Conservation (phyloP, 257 asterid species). For the Forsythia viridissima region DNA sequence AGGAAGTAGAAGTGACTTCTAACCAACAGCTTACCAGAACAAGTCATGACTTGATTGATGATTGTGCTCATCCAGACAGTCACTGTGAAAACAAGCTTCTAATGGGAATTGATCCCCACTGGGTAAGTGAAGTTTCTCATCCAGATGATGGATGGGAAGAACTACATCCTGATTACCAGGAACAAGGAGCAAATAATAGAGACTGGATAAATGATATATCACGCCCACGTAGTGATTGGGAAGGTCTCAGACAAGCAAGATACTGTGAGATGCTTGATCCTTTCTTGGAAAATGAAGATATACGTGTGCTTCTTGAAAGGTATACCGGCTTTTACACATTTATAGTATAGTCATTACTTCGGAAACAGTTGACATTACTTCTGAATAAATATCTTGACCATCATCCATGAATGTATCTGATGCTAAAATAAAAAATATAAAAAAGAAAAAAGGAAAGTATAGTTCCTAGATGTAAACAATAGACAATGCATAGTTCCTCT, state of each 20-base stretch:
- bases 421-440: not conserved
- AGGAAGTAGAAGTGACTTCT: slow-evolving; percentile 23
- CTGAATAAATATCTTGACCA: not conserved
- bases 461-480: not conserved
- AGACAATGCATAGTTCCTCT: not conserved
- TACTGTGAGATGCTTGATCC: slow-evolving; percentile 94
- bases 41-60: slow-evolving; percentile 25
- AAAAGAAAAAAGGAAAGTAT: too few relatives aligned
- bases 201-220: slow-evolving; percentile 83
- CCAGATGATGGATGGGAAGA: slow-evolving; percentile 58
- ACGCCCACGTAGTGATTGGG: slow-evolving; percentile 93
- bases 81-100: slow-evolving; percentile 33
- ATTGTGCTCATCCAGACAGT: slow-evolving; percentile 24
- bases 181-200: slow-evolving; percentile 30
- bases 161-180: slow-evolving; percentile 43
- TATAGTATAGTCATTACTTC: not conserved
- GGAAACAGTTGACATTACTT: not conserved
- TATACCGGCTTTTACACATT: slow-evolving; percentile 16
- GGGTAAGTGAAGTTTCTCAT: slow-evolving; percentile 52
- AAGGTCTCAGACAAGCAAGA: slow-evolving; percentile 80
- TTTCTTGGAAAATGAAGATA: slow-evolving; percentile 65
- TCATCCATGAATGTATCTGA: not conserved
- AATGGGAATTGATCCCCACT: slow-evolving; percentile 38
- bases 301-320: slow-evolving; percentile 77
- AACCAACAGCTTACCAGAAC: slow-evolving; percentile 27